These are phyloP conservation scores for Spergularia azorica DNA, from an alignment of 179 eudicot species.

Conservation along the genomic window DNA sequence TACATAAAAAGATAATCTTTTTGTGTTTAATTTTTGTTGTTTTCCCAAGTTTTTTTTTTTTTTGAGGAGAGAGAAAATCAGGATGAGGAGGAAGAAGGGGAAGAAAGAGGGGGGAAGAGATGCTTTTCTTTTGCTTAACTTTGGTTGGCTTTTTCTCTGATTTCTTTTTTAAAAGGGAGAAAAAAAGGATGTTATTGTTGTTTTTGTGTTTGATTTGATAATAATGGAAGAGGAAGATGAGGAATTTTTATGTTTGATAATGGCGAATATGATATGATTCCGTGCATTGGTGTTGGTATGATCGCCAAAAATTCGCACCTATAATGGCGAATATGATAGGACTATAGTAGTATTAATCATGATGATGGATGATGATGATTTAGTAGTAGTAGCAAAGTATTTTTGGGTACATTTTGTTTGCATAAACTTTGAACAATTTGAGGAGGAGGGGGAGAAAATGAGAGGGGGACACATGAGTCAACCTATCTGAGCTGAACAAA, in stretches of 20 bases:
- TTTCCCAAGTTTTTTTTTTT: conserved; percentile 2
- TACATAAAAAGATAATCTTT: conserved; percentile 16
- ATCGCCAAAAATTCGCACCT: too few relatives aligned
- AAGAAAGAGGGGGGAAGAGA: conserved; percentile 14
- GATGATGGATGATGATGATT: neutral
- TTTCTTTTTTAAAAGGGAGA: neutral
- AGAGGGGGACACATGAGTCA: conserved; percentile 28
- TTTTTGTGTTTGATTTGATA: conserved; percentile 6
- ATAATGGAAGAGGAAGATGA: neutral
- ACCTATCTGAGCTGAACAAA: conserved; percentile 15
- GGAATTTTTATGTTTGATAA: neutral
- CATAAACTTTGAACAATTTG: neutral
- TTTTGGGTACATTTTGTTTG: neutral
- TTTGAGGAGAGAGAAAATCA: conserved; percentile 11
- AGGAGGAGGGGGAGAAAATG: neutral
- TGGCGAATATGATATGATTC: too few relatives aligned
- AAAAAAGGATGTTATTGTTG: neutral
- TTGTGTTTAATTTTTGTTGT: conserved; percentile 1
- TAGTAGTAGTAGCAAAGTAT: neutral
- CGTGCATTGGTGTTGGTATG: too few relatives aligned
- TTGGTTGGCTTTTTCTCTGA: conserved; percentile 22
- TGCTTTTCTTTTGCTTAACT: conserved; percentile 25
- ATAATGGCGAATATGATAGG: neutral
- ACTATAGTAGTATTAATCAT: neutral
- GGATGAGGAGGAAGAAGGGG: neutral